Base-by-base conservation (phyloP, 2,329 filamentous ascomycete species). In the Ceratocystis variospora region DNA sequence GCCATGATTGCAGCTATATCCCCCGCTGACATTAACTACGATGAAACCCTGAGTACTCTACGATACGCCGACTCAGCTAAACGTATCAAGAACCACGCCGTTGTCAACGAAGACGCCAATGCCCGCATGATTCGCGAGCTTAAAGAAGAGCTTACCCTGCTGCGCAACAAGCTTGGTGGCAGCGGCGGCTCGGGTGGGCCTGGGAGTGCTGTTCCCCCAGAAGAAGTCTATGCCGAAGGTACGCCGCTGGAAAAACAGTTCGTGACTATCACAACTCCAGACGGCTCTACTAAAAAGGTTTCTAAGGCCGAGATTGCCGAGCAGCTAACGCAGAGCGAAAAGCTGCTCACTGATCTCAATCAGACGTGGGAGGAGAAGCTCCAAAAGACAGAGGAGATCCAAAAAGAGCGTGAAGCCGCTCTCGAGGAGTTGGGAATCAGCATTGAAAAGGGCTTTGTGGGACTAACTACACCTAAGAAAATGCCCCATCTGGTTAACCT, bases 1-100 rank as follows among this genome's bases (percentile, higher is more conserved):
- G 94, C 94, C 68, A 99, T 99, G 95, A 99, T 99, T 80, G 95
- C 94, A 63, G 93, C 93, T 64, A 96, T 99, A 73, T 96, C 92
- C 72, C 94, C 94, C 3, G 94, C 94, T 65, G 94, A 99, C 76
- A 97, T 97, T 79, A 99, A 99, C 77, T 97, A 96, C 73, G 94
- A 99, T 70, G 94, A 99, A 76, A 99, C 95, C 0, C 81, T 99
- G 19, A 94, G 92, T 74, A 99, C 94, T 0, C 81, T 99, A 33
- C 86, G 95, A 72, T 99, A 99, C 76, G 94, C 95, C 66, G 93
- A 99, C 74, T 96, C 91, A 6, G 94, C 94, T 31, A 99, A 99
- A 79, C 87, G 94, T 72, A 99, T 99, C 82, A 97, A 97, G 90
- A 99, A 99, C 78, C 94, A 99, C 75, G 94, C 94, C 67, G 94